Base-by-base conservation (phyloP, 176 grass and related monocot genomes). In the Carex pumila region DNA sequence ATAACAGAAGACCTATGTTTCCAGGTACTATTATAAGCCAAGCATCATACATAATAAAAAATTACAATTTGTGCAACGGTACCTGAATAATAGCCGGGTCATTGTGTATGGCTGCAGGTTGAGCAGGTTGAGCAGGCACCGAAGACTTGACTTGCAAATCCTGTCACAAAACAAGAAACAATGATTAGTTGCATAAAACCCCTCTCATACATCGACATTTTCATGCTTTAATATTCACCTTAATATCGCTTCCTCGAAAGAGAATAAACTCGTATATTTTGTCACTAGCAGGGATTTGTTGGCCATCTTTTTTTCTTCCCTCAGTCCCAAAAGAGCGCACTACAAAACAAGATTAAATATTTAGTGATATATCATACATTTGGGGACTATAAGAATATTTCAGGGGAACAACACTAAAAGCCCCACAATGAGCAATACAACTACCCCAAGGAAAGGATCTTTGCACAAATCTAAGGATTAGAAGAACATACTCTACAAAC, bases 201-300 rank as follows among this genome's bases (percentile, higher is more conserved):
- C 13, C 25, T 32, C 11, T 57, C 29, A 4, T 57, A 57, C 47
- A 56, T 30, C 25, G 34, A 36, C 73, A 71, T 25, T 32, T 36
- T 34, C 73, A 62, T 84, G 71, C 25, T 19, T 25, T 32, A 57
- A 72, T 12, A 71, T 39, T 82, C 85, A 97, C 92, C 94, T 92
- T 94, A 90, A 97, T 97, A 82, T 97, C 94, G 75, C 83, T 94
- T 89, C 92, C 94, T 86, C 92, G 85, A 86, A 97, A 97, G 50
- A 94, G 90, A 87, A 97, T 97, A 73, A 92, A 97, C 71, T 97
- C 94, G 25, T 97, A 97, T 81, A 97, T 86, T 85, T 94, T 97
- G 77, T 97, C 94, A 19, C 92, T 91, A 12, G 92, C 83, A 80
- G 90, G 90, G 90, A 97, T 88, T 74, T 97, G 94, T 75, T 82